Base-by-base conservation (phyloP, 768 basidiomycete genomes). In the Hygrocybe coccinea region DNA sequence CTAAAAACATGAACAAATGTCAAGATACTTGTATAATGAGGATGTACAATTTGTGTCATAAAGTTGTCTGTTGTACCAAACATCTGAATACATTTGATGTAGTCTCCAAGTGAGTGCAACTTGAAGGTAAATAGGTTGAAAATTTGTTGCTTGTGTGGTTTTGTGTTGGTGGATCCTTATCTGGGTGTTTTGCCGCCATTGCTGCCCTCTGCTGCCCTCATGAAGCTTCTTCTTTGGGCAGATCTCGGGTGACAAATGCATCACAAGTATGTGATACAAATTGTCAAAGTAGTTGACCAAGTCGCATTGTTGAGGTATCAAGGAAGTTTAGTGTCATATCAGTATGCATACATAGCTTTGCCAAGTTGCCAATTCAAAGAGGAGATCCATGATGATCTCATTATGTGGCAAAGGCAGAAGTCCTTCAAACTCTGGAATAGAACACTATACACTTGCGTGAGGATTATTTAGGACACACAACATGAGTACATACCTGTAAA, bases 341-440 rank as follows among this genome's bases (percentile, higher is more conserved):
- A 0, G 71, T 74, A 50, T 78, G 77, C 49, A 76, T 39, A 8
- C 69, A 65, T 1, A 77, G 64, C 54, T 78, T 78, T 1, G 72
- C 74, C 7, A 76, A 11, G 64, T 59, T 0, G 65, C 67, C 1
- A 70, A 50, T 7, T 50, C 44, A 56, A 69, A 78, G 1, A 78
- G 60, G 0, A 77, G 55, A 22, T 71, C 64, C 19, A 67, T 56
- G 2, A 77, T 54, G 0, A 57, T 52, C 1, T 55, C 12, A 19
- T 75, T 65, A 25, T 74, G 65, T 0, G 55, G 69, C 2, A 60
- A 48, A 1, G 64, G 67, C 0, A 78, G 55, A 0, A 78, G 64
- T 1, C 69, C 72, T 7, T 77, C 70, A 29, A 76, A 65, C 0
- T 60, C 71, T 6, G 73, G 69, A 7, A 71, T 63, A 0, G 59